Percentiles rank a stretch among this genome's conserved stretches.
Conservation (phyloP, 768 basidiomycete genomes). For the Trametes villosa region DNA sequence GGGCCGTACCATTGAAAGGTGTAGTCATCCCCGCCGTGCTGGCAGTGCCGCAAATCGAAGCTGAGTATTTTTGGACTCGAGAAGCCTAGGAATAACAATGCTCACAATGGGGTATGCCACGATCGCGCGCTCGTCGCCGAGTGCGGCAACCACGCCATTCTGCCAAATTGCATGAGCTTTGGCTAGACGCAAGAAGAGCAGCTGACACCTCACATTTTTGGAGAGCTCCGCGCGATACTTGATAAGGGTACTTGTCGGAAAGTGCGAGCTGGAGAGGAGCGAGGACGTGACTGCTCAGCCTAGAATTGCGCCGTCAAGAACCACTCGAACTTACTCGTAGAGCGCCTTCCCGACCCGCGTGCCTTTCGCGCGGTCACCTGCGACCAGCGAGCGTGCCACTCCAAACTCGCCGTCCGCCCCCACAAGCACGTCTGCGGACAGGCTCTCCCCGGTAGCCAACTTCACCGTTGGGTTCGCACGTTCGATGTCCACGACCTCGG, state of each 20-base stretch:
- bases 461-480: conserved; percentile 27
- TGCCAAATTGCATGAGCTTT: neutral
- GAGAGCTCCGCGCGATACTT: neutral
- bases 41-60: neutral
- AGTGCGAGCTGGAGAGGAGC: neutral
- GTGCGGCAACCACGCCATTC: conserved; percentile 3
- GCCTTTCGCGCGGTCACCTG: conserved; percentile 17
- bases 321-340: conserved; percentile 29
- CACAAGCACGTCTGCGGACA: conserved; percentile 38
- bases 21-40: conserved; percentile 3
- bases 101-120: conserved; percentile 21
- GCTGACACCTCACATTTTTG: neutral
- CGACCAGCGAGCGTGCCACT: conserved; percentile 22
- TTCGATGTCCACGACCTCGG: conserved; percentile 32
- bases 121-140: conserved; percentile 4
- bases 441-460: conserved; percentile 33
- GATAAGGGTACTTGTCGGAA: neutral
- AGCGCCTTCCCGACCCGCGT: conserved; percentile 26
- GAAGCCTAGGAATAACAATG: neutral
- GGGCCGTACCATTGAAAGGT: conserved; percentile 14
- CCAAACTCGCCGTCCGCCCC: conserved; percentile 40
- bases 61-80: no score
- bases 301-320: neutral
- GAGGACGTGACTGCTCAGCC: no score
- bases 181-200: neutral